Evolutionary conservation across 306 rosid genomes (phyloP), one percentile per base, ranked within the genome.

Genomic region (Ceratonia siliqua): DNA sequence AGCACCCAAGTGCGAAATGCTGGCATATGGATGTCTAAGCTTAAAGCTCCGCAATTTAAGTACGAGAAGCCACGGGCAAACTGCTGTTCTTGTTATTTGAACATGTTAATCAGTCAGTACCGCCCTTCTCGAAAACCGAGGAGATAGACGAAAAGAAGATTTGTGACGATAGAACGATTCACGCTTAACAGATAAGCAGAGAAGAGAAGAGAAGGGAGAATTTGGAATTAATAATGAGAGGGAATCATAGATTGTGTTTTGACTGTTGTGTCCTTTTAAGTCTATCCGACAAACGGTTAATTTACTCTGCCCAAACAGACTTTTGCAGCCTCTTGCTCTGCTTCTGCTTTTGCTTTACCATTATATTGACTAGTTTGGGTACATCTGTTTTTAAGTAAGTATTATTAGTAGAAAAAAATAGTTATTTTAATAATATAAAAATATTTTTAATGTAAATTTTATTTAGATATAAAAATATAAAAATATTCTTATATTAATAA

Each of bases 101-200:
- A 79, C 66, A 66, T 32, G 67, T 46, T 46, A 82, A 78, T 68
- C 27, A 77, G 84, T 68, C 27, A 77, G 84, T 48, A 62, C 6
- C 25, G 38, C 79, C 79, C 62, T 83, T 83, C 80, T 69, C n/a
- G 46, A 68, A 77, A 64, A 50, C 59, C 69, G 70, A 54, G 71
- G 81, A 30, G 70, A 84, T 74, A 83, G 85, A 80, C 79, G 72
- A 84, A 73, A 54, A 73, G 74, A 75, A 61, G 78, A 67, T 46
- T 30, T 46, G 72, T 50, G 82, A 61, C 41, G 84, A 62, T 69
- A 57, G 76, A 85, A 75, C 32, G 87, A 57, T 73, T n/a, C n/a
- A n/a, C n/a, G n/a, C n/a, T 72, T 74, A 50, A 70, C 42, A 35
- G 66, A 64, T 55, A 74, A 75, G 58, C 74, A 81, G 56, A 55